These are phyloP conservation scores for Paraurostyla sp. DNA, from an alignment of 73 alveolate species.

Conservation along the genomic window DNA sequence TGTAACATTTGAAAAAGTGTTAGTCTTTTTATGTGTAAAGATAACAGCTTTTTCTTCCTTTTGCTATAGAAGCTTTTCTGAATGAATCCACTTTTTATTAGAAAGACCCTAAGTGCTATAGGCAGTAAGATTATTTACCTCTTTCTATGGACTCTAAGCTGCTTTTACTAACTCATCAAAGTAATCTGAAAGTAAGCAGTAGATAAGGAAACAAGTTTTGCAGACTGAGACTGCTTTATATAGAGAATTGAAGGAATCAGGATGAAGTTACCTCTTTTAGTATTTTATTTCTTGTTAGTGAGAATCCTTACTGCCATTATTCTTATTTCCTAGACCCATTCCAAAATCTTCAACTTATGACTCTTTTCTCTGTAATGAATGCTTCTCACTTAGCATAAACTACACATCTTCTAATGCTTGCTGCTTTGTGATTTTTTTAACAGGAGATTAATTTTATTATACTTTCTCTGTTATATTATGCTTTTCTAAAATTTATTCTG, in stretches of 20 bases:
- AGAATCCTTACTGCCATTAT: background rate
- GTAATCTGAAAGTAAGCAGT: constrained; percentile 50
- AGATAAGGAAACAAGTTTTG: constrained; percentile 35
- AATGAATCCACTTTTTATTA: constrained; percentile 9
- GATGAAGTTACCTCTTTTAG: background rate
- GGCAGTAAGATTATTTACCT: background rate
- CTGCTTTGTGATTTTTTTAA: background rate
- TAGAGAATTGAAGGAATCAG: constrained; percentile 18
- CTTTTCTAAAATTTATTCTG: constrained; percentile 15
- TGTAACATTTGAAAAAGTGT: background rate
- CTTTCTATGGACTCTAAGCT: background rate
- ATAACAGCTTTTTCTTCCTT: constrained; percentile 4
- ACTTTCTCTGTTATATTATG: background rate
- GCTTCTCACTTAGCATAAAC: background rate
- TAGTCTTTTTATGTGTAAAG: background rate
- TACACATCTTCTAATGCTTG: background rate
- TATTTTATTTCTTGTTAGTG: background rate
- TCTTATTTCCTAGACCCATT: constrained; percentile 5
- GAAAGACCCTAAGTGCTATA: too few species aligned
- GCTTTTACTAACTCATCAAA: constrained; percentile 51
- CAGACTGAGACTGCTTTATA: constrained; percentile 55
- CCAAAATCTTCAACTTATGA: background rate
- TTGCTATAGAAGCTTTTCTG: background rate
- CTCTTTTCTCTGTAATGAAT: background rate
- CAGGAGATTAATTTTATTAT: background rate